Evolutionary conservation across 2,329 filamentous ascomycete genomes (phyloP), one percentile per base, ranked within the genome.

Genomic region (Ophiostoma sp.): DNA sequence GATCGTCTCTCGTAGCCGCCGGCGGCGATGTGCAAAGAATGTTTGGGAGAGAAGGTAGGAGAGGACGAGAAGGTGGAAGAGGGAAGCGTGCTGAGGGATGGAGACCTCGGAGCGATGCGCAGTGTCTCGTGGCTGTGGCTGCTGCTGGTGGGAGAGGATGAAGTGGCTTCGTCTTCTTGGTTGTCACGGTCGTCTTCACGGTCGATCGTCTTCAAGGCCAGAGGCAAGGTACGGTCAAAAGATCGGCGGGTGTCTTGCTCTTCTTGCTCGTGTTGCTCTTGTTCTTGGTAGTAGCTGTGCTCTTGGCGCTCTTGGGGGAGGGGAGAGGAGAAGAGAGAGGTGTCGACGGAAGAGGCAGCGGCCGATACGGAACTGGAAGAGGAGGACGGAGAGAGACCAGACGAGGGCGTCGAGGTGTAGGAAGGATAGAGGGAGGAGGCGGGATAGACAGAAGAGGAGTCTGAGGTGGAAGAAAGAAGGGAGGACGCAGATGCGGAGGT

Each of bases 181-280:
- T 42, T 12, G 64, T 47, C 6, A 16, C 9, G 9, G 42, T 65
- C 27, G 18, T 14, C 27, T 18, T 40, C 5, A 11, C 40, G 42
- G 40, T 14, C 38, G 66, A 40, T 66, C 36, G 58, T 71, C 40
- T 55, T 64, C 18, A 69, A 45, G 7, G 49, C 55, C 64, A 71
- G 68, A 27, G 70, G 70, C 66, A 40, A 41, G 14, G 69, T 68
- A 12, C 68, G 68, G 18, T 18, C 27, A n/a, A n/a, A 42, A 9
- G 60, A 42, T 63, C 60, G n/a, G 40, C 60, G 60, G 14, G 6
- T 18, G 60, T 63, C n/a, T 16, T 63, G 16, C 40, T 64, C n/a
- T 12, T 64, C 9, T 16, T 63, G 1, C 42, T 36, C 40, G 60
- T 63, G 16, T 6, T 64, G 16, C 4, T 64, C 62, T 9, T 41